Percentiles rank a stretch among this genome's conserved stretches.
phyloP scores from a whole-genome alignment of 768 basidiomycete genomes.

The Candolleomyces eurysporus region DNA sequence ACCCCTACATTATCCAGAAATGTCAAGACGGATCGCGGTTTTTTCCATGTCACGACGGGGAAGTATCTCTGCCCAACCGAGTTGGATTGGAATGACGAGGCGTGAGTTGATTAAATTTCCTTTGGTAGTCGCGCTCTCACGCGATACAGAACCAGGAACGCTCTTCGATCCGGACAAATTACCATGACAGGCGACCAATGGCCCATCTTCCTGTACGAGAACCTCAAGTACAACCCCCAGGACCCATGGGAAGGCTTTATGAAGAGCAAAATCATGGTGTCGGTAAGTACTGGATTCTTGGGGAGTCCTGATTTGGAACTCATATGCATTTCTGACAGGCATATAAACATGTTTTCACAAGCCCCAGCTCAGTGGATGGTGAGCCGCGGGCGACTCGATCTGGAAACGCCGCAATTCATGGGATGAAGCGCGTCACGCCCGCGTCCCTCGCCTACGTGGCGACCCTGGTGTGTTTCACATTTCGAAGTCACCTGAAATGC shows the following conservation, averaged over 20 bases:
- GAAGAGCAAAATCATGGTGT: neutral
- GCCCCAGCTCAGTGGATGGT: neutral
- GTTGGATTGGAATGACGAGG: conserved; percentile 14
- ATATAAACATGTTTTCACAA: neutral
- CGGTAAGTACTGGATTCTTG: neutral
- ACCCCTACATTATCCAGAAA: neutral
- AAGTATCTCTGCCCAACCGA: conserved; percentile 14
- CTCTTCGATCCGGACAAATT: neutral
- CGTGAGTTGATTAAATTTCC: conserved; percentile 9
- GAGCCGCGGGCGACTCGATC: neutral
- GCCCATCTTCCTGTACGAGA: neutral
- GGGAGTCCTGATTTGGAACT: neutral
- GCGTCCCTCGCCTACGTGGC: conserved; percentile 13
- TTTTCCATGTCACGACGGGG: conserved; percentile 13
- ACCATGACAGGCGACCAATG: neutral
- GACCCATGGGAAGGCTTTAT: conserved; percentile 2
- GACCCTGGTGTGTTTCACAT: too few relatives aligned
- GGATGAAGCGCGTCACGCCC: conserved; percentile 12
- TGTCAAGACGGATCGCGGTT: conserved; percentile 8
- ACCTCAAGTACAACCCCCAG: neutral
- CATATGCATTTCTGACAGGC: neutral
- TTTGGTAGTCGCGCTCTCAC: neutral
- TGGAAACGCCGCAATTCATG: too few relatives aligned
- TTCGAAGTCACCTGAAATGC: too few relatives aligned
- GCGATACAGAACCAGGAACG: neutral